phyloP scores from a whole-genome alignment of 1,139 yeast genomes.

The Insectozyma bohioensis region DNA sequence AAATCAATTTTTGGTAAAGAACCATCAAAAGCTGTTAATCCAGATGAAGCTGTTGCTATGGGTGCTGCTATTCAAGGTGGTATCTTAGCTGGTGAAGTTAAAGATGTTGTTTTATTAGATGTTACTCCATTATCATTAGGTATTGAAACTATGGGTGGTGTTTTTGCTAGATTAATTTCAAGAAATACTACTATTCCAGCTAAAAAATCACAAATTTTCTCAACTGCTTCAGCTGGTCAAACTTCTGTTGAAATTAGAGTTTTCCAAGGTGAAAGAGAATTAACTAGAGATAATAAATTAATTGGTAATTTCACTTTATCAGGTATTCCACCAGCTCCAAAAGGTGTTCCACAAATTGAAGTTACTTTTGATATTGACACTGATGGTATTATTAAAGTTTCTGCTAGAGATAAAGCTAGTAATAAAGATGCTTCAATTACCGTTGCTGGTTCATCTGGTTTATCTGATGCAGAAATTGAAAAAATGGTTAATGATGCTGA shows the following conservation, averaged over 20 bases:
- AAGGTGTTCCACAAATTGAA: slow-evolving; percentile 99
- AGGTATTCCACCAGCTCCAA: slow-evolving; percentile 98
- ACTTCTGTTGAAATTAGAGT: slow-evolving; percentile 98
- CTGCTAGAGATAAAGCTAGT: slow-evolving; percentile 98
- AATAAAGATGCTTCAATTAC: slow-evolving; percentile 98
- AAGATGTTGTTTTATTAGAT: slow-evolving; percentile 73
- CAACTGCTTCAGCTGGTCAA: slow-evolving; percentile 99
- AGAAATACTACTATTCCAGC: slow-evolving; percentile 98
- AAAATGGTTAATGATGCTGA: slow-evolving; percentile 99
- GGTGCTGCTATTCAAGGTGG: slow-evolving; percentile 99
- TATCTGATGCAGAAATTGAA: slow-evolving; percentile 94
- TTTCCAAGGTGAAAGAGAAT: slow-evolving; percentile 99
- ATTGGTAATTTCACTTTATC: slow-evolving; percentile 96
- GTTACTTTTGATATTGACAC: slow-evolving; percentile 98
- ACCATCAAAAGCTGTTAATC: slow-evolving; percentile 98
- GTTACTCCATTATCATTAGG: slow-evolving; percentile 98
- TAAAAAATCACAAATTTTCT: slow-evolving; percentile 94
- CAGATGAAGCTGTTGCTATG: slow-evolving; percentile 99
- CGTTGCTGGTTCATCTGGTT: slow-evolving; percentile 98
- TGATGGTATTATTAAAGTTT: slow-evolving; percentile 97
- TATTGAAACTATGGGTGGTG: slow-evolving; percentile 99
- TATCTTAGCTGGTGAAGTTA: slow-evolving; percentile 97
- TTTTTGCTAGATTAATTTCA: slow-evolving; percentile 94
- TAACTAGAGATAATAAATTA: slow-evolving; percentile 97
- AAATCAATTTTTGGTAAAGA: slow-evolving; percentile 90